Percentiles rank a stretch among this genome's conserved stretches.
phyloP scores from a whole-genome alignment of 2,329 filamentous ascomycete species.

The Waltergamsia citrina region DNA sequence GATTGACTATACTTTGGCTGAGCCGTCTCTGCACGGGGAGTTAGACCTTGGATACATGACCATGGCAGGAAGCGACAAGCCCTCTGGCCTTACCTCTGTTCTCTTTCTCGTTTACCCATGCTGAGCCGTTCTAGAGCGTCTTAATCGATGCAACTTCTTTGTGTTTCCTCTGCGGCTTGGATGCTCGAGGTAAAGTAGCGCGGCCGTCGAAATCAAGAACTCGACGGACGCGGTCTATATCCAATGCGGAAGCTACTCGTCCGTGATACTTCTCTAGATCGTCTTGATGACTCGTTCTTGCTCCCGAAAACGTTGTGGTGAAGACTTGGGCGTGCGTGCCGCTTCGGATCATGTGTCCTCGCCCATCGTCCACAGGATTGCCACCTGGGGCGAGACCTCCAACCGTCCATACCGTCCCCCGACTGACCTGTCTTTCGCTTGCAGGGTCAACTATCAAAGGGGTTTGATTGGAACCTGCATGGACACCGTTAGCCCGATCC shows the following conservation, averaged over 20 bases:
- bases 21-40: too few species aligned
- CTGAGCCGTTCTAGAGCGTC: constrained; percentile 6
- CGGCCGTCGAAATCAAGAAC: constrained; percentile 47
- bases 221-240: constrained; percentile 61
- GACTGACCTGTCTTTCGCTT: constrained; percentile 44
- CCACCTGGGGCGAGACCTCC: constrained; percentile 55
- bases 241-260: constrained; percentile 69
- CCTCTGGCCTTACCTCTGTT: not conserved
- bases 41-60: too few species aligned
- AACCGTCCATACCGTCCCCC: constrained; percentile 67
- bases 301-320: constrained; percentile 36
- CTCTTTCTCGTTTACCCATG: constrained; percentile 4
- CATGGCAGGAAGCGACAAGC: too few species aligned
- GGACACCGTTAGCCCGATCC: too few species aligned
- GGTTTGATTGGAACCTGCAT: too few species aligned
- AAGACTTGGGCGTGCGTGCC: constrained; percentile 64
- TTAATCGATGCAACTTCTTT: constrained; percentile 1
- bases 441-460: constrained; percentile 11
- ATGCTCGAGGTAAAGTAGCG: not conserved
- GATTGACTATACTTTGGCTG: not conserved
- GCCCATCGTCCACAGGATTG: constrained; percentile 50
- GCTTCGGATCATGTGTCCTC: constrained; percentile 55
- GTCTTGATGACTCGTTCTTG: constrained; percentile 37
- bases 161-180: constrained; percentile 2
- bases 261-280: constrained; percentile 61